These are phyloP conservation scores for Malassezia sp. DNA, from an alignment of 1,284 basidiomycete genomes.

Conservation along the genomic window DNA sequence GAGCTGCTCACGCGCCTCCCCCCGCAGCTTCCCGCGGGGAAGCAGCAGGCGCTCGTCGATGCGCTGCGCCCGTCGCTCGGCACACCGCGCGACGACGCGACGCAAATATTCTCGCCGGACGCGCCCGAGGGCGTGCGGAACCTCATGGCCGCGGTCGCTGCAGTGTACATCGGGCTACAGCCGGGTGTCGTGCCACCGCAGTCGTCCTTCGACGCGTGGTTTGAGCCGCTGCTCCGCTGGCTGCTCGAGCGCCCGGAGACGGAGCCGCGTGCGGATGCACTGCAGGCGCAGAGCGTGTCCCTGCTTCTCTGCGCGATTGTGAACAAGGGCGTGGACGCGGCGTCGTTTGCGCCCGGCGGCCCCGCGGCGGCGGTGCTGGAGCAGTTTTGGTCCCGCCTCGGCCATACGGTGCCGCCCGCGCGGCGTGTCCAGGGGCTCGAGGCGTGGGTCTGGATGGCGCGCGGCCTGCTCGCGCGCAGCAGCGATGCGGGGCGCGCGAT, in stretches of 20 bases:
- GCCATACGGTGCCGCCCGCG: not conserved
- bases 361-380: slow-evolving; percentile 14
- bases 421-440: slow-evolving; percentile 17
- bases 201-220: not conserved
- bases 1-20: slow-evolving; percentile 26
- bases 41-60: slow-evolving; percentile 22
- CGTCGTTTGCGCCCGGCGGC: slow-evolving; percentile 17
- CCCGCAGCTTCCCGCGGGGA: slow-evolving; percentile 17
- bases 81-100: too few species aligned
- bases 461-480: slow-evolving; percentile 25
- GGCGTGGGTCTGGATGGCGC: slow-evolving; percentile 32
- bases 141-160: not conserved
- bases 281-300: not conserved
- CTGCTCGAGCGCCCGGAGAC: not conserved
- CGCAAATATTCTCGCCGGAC: not conserved
- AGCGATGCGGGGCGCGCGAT: slow-evolving; percentile 23
- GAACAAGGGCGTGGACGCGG: slow-evolving; percentile 35
- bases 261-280: not conserved
- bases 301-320: slow-evolving; percentile 14
- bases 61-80: not conserved
- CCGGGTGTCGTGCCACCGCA: not conserved
- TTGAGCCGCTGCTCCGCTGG: not conserved
- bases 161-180: not conserved
- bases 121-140: not conserved
- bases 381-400: slow-evolving; percentile 23